A percentile compares a stretch with the other conserved stretches of the same genome.
Conservation (phyloP, 352 stramenopile genomes). For the Poterioochromonas sp. region DNA sequence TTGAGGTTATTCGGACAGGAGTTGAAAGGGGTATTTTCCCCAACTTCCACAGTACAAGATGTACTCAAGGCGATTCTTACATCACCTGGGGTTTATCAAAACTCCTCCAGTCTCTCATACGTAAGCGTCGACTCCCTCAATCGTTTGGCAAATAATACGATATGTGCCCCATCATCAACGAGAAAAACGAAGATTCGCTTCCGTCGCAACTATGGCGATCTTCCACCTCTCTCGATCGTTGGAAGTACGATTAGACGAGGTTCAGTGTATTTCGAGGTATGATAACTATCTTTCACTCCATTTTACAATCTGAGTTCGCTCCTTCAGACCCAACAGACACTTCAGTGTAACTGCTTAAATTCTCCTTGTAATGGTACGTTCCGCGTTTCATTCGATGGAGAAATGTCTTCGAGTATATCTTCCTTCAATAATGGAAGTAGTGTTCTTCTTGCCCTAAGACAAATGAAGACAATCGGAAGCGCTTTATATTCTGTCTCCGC, state of each 20-base stretch:
- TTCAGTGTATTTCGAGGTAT: slow-evolving; percentile 27
- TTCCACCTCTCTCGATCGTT: slow-evolving; percentile 26
- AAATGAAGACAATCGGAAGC: slow-evolving; percentile 1
- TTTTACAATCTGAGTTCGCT: neutral
- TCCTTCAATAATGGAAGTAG: neutral
- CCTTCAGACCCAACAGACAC: slow-evolving; percentile 19
- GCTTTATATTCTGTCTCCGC: neutral
- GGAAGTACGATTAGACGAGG: neutral
- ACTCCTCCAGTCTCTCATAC: no score
- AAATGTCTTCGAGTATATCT: neutral
- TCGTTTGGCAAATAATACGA: neutral
- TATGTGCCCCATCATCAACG: neutral
- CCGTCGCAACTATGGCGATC: neutral
- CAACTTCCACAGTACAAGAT: neutral
- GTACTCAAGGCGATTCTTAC: neutral
- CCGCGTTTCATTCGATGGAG: slow-evolving; percentile 23
- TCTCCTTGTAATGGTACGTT: slow-evolving; percentile 30
- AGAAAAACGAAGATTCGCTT: slow-evolving; percentile 23
- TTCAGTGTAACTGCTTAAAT: slow-evolving; percentile 19
- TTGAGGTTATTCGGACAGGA: neutral
- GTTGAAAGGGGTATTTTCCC: neutral
- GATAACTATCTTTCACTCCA: neutral
- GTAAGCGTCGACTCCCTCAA: neutral
- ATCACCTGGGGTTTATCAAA: neutral
- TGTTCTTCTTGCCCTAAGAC: neutral